Percentiles rank a stretch among this genome's conserved stretches.
Conservation (phyloP, 805 yeast genomes). For the Clavispora carvajalis region DNA sequence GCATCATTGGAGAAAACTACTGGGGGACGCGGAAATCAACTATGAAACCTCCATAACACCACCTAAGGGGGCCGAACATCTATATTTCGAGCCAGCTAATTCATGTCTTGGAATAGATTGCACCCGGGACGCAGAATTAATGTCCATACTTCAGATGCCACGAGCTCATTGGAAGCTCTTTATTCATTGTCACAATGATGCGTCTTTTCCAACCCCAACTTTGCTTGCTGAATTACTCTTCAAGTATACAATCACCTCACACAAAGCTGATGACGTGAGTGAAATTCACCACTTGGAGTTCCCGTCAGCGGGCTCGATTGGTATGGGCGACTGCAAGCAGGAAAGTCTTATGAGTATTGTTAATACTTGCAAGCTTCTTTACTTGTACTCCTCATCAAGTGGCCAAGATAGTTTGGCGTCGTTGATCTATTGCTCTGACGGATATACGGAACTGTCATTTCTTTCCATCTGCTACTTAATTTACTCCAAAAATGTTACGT, state of each 20-base stretch:
- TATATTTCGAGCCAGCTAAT: slow-evolving; percentile 13
- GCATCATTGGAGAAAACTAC: slow-evolving; percentile 9
- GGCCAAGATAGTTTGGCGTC: slow-evolving; percentile 35
- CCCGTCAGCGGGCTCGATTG: slow-evolving; percentile 82
- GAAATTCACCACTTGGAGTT: slow-evolving; percentile 43
- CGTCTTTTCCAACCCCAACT: slow-evolving; percentile 44
- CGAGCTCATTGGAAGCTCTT: slow-evolving; percentile 50
- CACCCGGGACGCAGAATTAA: slow-evolving; percentile 3
- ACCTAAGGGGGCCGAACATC: not conserved
- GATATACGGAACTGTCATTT: slow-evolving; percentile 88
- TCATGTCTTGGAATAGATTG: slow-evolving; percentile 9
- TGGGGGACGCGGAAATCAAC: slow-evolving; percentile 3
- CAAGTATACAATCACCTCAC: slow-evolving; percentile 26
- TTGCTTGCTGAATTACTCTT: slow-evolving; percentile 32
- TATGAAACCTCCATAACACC: slow-evolving; percentile 6
- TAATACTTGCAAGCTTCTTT: slow-evolving; percentile 64
- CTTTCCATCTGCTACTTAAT: slow-evolving; percentile 65
- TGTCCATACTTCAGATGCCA: slow-evolving; percentile 37
- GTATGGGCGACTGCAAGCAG: slow-evolving; percentile 63
- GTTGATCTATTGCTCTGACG: slow-evolving; percentile 78
- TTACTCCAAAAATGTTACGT: slow-evolving; percentile 53
- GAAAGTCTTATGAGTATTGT: slow-evolving; percentile 60
- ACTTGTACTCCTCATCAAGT: slow-evolving; percentile 28
- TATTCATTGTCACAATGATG: slow-evolving; percentile 56
- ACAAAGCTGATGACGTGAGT: slow-evolving; percentile 15